Evolutionary conservation across 2,329 filamentous ascomycete genomes (phyloP), one percentile per base, ranked within the genome.

Genomic region (Talaromyces funiculosus): DNA sequence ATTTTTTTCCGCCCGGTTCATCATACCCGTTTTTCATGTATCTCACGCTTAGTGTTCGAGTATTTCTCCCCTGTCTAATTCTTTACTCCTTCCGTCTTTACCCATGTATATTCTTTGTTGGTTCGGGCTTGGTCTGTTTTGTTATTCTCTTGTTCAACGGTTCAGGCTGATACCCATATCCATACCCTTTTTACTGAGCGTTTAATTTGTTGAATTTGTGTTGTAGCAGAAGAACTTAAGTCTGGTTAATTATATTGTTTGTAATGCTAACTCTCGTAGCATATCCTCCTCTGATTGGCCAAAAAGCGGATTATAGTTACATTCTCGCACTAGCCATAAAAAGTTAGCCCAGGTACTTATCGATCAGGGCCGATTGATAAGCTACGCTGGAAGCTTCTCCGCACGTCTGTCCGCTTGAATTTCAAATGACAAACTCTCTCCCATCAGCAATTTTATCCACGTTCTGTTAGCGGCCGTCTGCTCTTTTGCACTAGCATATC

Each of bases 331-430:
- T 56, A 56, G 2, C 33, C 2, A 20, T 6, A 38, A 57, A 16
- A 4, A 31, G 54, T 29, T 47, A 57, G 42, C 10, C 29, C 47
- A 51, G 47, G 47, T 6, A 24, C 54, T 49, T 49, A 57, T 57
- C 55, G 54, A 22, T 38, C 24, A 31, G 24, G 33, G 53, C 37
- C 37, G 59, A 57, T 61, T 61, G 53, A 57, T 61, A 61, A 61
- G 59, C 35, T 18, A 35, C 33, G 43, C 45, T 53, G 47, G 60
- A 61, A 61, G 45, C 60, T 61, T 61, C 60, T 61, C 60, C 60
- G 40, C 47, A 56, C 40, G 38, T 61, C 60, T 59, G 60, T 14
- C 37, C 12, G 12, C 26, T 33, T 47, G 29, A 38, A 38, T 31
- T 53, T 56, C 40, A 56, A 56, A 43, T 31, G 33, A 43, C 29